Evolutionary conservation across 2,329 filamentous ascomycete genomes (phyloP), one percentile per base, ranked within the genome.

Genomic region (Fusarium sp.): DNA sequence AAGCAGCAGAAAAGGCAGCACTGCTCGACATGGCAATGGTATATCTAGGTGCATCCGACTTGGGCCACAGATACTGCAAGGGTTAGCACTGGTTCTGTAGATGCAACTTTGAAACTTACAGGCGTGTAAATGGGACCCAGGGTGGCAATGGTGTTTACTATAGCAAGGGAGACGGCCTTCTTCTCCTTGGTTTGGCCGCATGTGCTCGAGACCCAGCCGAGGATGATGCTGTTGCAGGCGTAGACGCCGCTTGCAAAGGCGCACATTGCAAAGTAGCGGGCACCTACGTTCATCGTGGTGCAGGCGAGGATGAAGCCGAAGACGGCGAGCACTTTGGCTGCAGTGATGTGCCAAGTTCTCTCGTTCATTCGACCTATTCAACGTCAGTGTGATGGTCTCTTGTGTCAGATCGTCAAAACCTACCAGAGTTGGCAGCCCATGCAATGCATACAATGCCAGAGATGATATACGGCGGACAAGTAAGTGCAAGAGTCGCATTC

Each of bases 281-380:
- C 78, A 1, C 73, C 74, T 1, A 77, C 69, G 54, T 77, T 77
- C 64, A 77, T 83, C 82, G 65, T 86, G 83, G 34, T 68, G 35
- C 73, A 74, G 3, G 73, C 71, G 50, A 67, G 70, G 2, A 64
- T 54, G 34, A 75, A 75, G 13, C 73, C 73, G 35, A 45, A 63
- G 13, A 85, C 79, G 3, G 84, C 85, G 18, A 84, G 66, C 9
- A 58, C 34, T 13, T 58, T 58, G 54, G 54, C 54, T 0, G 81
- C 66, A 1, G 84, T 86, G 34, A 85, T 84, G 68, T 87, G 86
- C 84, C 83, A 87, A 1, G 71, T 87, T 80, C 77, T 83, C 81
- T 23, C 81, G 79, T 18, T 85, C 87, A 2, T 85, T 84, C 23
- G 81, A 83, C 78, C 74, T 77, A 4, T 71, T 43, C 32, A 13